phyloP scores from a whole-genome alignment of 768 basidiomycete genomes.

The Ephemerocybe angulata region DNA sequence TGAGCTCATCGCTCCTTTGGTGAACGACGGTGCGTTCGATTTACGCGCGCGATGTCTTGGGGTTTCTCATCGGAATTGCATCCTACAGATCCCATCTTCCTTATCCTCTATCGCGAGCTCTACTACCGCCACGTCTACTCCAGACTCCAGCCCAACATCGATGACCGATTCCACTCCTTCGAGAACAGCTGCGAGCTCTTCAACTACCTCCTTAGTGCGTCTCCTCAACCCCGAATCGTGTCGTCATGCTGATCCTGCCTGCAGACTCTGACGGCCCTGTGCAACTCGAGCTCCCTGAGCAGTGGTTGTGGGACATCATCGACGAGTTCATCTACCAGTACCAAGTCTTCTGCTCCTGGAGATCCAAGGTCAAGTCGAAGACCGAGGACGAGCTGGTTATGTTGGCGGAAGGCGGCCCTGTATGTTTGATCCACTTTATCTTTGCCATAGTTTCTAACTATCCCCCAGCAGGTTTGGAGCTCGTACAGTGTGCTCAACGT shows the following conservation, averaged over 20 bases:
- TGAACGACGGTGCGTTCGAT: slow-evolving; percentile 77
- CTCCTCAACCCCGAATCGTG: not conserved
- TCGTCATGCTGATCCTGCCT: slow-evolving; percentile 1
- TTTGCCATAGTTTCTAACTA: not conserved
- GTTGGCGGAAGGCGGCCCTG: slow-evolving; percentile 71
- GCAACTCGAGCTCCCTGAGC: slow-evolving; percentile 88
- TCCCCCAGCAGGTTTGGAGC: slow-evolving; percentile 76
- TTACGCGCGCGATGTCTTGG: too few species aligned
- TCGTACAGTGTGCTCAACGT: slow-evolving; percentile 98
- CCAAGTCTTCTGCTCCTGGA: slow-evolving; percentile 92
- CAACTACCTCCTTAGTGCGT: slow-evolving; percentile 91
- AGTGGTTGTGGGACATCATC: slow-evolving; percentile 98
- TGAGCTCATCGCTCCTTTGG: slow-evolving; percentile 90
- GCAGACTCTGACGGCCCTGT: slow-evolving; percentile 93
- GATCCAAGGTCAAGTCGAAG: slow-evolving; percentile 80
- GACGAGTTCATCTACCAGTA: slow-evolving; percentile 99
- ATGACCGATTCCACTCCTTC: slow-evolving; percentile 97
- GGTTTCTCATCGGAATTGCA: slow-evolving; percentile 6
- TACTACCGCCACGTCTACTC: slow-evolving; percentile 97
- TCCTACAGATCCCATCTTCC: slow-evolving; percentile 79
- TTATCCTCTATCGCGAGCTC: slow-evolving; percentile 94
- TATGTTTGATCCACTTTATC: slow-evolving; percentile 27
- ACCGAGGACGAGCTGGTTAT: slow-evolving; percentile 84
- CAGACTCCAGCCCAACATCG: slow-evolving; percentile 89
- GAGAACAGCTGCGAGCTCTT: slow-evolving; percentile 98